Evolutionary conservation across 2,329 filamentous ascomycete genomes (phyloP), one percentile per base, ranked within the genome.

Genomic region (Xylariaceae sp.): DNA sequence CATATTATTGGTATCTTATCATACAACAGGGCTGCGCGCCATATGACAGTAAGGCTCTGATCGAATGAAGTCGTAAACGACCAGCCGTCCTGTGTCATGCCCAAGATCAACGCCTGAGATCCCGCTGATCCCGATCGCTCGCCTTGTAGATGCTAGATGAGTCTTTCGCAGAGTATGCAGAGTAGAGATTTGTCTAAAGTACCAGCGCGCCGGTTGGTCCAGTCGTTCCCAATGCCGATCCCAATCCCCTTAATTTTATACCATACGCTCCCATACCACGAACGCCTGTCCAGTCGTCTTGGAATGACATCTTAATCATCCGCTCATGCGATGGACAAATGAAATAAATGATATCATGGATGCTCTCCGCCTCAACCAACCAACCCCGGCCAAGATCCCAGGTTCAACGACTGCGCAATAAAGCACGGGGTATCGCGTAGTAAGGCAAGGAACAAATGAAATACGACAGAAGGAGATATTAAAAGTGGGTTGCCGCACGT

Each of bases 381-480:
- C 34, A 38, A 54, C 54, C 55, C 53, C 48, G 45, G 41, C 42
- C 41, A 45, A 42, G 41, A 52, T 45, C 39, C 43, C 48, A 48
- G 30, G 38, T 12, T 38, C n/a, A 9, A 42, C 33, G 42, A 51
- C 47, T 49, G 45, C 50, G 45, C 42, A 44, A 41, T 43, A 57
- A 52, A 52, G 46, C 49, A 57, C 52, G 55, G 59, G 60, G 60
- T 62, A 62, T 62, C 60, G 59, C 51, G 48, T 51, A 46, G n/a
- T 44, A 41, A 54, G 57, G 50, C 43, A 53, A 50, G 55, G 51
- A 60, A 50, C 61, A 57, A 56, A 41, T 45, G 57, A 56, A 55
- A 48, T 39, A 37, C 46, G 16, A 38, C 35, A 39, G 39, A 43
- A 43, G 52, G 45, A 36, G 44, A 19, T 26, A 6, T 26, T 6